phyloP scores from a whole-genome alignment of 768 basidiomycete genomes.

The Filobasidium floriforme region DNA sequence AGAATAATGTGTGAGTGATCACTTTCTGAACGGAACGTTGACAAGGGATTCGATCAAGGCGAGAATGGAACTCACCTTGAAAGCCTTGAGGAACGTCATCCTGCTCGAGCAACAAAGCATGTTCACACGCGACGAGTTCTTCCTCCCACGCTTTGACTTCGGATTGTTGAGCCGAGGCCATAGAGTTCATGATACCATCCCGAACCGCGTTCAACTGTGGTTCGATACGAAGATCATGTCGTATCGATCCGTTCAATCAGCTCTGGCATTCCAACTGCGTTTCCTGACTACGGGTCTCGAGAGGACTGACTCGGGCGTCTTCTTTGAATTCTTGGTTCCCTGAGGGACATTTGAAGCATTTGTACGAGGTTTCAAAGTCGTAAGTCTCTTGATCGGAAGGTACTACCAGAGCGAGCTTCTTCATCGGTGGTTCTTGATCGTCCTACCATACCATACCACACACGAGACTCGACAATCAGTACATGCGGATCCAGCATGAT shows the following conservation, averaged over 20 bases:
- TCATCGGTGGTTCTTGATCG: constrained; percentile 67
- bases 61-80: constrained; percentile 20
- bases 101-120: constrained; percentile 58
- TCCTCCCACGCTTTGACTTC: constrained; percentile 98
- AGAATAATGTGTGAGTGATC: too few species aligned
- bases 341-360: constrained; percentile 65
- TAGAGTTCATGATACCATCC: constrained; percentile 65
- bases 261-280: too few species aligned
- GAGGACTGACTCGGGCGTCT: neutral
- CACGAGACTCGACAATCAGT: too few species aligned
- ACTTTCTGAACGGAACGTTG: too few species aligned
- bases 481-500: too few species aligned
- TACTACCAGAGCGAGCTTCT: constrained; percentile 75
- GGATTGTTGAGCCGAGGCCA: constrained; percentile 83
- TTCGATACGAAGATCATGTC: too few species aligned
- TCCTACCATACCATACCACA: constrained; percentile 13
- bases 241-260: too few species aligned
- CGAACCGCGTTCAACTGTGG: constrained; percentile 54
- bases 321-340: neutral
- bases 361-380: constrained; percentile 57
- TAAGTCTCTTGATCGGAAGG: constrained; percentile 78
- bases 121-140: constrained; percentile 79
- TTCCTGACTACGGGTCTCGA: too few species aligned
- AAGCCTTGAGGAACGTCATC: constrained; percentile 31
- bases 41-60: too few species aligned